Conservation (phyloP, 2,329 filamentous ascomycete species). For the Sclerotinia glacialis region DNA sequence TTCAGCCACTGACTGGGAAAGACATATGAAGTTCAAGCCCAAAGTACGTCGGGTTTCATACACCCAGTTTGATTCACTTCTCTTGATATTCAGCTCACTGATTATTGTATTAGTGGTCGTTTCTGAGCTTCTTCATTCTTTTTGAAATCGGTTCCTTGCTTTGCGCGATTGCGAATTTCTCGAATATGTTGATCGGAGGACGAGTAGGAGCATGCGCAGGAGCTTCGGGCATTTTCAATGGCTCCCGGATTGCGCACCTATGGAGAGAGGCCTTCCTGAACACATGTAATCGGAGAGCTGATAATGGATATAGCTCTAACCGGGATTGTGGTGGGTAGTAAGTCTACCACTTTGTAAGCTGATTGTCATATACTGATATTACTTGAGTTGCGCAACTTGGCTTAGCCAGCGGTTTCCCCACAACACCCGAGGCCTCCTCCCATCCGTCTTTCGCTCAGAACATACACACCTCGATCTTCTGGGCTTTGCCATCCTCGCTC, state of each 20-base stretch:
- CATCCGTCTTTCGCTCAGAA: not conserved
- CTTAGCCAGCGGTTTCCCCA: not conserved
- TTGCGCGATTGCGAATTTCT: constrained; percentile 49
- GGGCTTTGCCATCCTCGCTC: constrained; percentile 39
- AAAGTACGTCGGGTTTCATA: not conserved
- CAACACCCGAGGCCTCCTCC: not conserved
- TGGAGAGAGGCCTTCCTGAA: not conserved
- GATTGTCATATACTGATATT: not conserved
- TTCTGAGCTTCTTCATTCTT: constrained; percentile 39
- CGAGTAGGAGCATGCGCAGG: constrained; percentile 54
- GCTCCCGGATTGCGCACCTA: constrained; percentile 31
- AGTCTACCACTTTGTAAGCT: not conserved
- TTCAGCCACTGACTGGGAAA: constrained; percentile 6
- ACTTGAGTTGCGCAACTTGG: not conserved
- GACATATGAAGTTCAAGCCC: constrained; percentile 5
- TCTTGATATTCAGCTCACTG: not conserved
- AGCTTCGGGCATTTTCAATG: constrained; percentile 50
- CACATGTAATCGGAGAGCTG: not conserved
- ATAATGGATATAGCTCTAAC: not conserved
- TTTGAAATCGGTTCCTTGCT: constrained; percentile 56
- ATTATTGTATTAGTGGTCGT: constrained; percentile 17
- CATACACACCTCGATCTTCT: constrained; percentile 37
- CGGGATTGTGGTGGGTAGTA: constrained; percentile 10
- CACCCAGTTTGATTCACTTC: not conserved
- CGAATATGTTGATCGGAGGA: constrained; percentile 53